Evolutionary conservation across 352 stramenopile species (phyloP), one percentile per base, ranked within the genome.

Genomic region (Pilasporangium apinafurcum): DNA sequence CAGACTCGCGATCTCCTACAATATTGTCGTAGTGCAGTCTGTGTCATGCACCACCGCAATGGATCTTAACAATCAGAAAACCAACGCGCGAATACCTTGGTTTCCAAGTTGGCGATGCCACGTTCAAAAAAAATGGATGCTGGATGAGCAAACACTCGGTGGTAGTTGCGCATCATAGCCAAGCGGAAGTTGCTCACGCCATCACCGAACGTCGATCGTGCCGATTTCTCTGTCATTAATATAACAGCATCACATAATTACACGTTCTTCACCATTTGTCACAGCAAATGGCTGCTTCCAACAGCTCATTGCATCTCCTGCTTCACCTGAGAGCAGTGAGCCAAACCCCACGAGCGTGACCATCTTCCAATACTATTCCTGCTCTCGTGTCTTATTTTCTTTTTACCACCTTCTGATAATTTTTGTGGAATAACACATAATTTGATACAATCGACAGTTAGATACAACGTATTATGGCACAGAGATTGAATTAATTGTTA

Each of bases 81-180:
- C 29, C 1, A 17, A 34, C n/a, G 22, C n/a, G 14, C 9, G 26
- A 2, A 7, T 27, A 86, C 72, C 58, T 85, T 82, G 28, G 86
- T 96, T 31, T 87, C 69, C 5, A 91, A 35, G 52, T 85, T 83
- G 14, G 88, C 89, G 60, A 97, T 96, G 13, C 78, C 72, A 2
- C 84, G 68, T 53, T 96, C 58, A 55, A 98, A 96, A 61, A 97
- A 98, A 43, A 97, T 93, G 10, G 89, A 96, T 34, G 89, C 86
- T 1, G 88, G 83, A 50, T 97, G 89, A 26, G 71, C 73, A 65
- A 97, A 97, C 36, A 97, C 81, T 32, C 91, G 81, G 22, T 86
- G 83, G 58, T 87, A 96, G 65, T 89, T 61, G 10, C 59, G 56
- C 37, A 98, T 77, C 18, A 69, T 57, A 17, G 70, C 91, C 12